A percentile compares a stretch with the other conserved stretches of the same genome.
phyloP scores from a whole-genome alignment of 2,329 filamentous ascomycete species.

The Aureobasidium vineae region DNA sequence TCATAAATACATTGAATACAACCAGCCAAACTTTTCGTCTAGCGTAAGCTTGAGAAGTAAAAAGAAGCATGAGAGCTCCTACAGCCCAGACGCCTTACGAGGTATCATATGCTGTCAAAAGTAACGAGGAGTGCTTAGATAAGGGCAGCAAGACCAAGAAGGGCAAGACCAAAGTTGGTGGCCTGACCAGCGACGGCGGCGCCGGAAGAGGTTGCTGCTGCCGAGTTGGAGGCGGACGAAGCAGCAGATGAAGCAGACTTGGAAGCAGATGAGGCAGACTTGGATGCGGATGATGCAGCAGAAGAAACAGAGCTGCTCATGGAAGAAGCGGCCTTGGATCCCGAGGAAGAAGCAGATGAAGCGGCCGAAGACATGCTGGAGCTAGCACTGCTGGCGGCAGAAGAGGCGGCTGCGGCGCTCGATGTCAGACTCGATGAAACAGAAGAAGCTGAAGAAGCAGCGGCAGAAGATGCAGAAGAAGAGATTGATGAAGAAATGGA shows the following conservation, averaged over 20 bases:
- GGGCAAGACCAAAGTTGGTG: conserved; percentile 14
- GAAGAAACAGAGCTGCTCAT: conserved; percentile 8
- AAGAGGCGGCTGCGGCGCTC: conserved; percentile 11
- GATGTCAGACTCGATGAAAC: conserved; percentile 21
- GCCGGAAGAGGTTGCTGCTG: conserved; percentile 11
- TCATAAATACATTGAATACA: conserved; percentile 7
- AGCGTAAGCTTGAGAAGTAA: background rate
- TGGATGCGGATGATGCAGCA: background rate
- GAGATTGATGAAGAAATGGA: background rate
- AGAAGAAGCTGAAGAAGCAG: background rate
- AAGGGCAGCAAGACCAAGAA: conserved; percentile 18
- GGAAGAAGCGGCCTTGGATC: background rate
- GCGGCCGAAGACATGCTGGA: conserved; percentile 6
- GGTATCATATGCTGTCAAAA: background rate
- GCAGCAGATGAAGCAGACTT: conserved; percentile 6
- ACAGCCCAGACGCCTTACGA: background rate
- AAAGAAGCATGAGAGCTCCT: background rate
- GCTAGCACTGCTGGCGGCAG: conserved; percentile 16
- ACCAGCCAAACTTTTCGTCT: conserved; percentile 11
- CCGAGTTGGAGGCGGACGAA: conserved; percentile 8
- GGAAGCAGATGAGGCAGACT: conserved; percentile 12
- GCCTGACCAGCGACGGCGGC: conserved; percentile 9
- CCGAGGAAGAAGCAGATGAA: conserved; percentile 16
- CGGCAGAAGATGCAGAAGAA: background rate
- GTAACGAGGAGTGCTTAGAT: background rate